Conservation (phyloP, 108 stramenopile genomes). For the Pseudonitzschia multiseries region DNA sequence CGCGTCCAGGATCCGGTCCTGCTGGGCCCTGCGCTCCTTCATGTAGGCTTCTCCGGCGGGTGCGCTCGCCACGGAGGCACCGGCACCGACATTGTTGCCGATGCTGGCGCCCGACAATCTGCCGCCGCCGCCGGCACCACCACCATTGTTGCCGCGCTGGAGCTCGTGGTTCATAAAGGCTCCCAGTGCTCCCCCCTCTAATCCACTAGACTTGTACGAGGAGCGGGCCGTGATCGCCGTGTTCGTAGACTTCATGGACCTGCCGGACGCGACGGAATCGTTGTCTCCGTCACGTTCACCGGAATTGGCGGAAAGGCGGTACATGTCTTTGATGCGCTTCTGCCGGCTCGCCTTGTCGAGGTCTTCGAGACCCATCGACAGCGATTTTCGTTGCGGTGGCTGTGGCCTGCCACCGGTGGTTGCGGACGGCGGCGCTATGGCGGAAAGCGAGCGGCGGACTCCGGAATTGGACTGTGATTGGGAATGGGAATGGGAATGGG, state of each 20-base stretch:
- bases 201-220: constrained; percentile 6
- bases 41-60: constrained; percentile 20
- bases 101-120: background rate
- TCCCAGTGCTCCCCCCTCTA: constrained; percentile 31
- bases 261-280: constrained; percentile 21
- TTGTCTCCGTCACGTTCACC: background rate
- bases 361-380: background rate
- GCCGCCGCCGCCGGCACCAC: too few species aligned
- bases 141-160: too few species aligned
- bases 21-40: constrained; percentile 19
- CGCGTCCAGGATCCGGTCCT: constrained; percentile 17
- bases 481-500: too few species aligned
- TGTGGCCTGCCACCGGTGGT: too few species aligned
- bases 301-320: constrained; percentile 3
- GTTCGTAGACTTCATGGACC: constrained; percentile 4
- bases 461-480: background rate
- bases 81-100: background rate
- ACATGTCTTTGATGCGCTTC: background rate
- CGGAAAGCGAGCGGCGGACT: too few species aligned
- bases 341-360: background rate
- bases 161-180: constrained; percentile 12
- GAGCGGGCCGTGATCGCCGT: background rate
- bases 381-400: background rate
- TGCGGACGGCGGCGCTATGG: too few species aligned
- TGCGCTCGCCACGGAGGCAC: constrained; percentile 12